phyloP scores from a whole-genome alignment of 441 rosid genomes.

The Populus hybrid region DNA sequence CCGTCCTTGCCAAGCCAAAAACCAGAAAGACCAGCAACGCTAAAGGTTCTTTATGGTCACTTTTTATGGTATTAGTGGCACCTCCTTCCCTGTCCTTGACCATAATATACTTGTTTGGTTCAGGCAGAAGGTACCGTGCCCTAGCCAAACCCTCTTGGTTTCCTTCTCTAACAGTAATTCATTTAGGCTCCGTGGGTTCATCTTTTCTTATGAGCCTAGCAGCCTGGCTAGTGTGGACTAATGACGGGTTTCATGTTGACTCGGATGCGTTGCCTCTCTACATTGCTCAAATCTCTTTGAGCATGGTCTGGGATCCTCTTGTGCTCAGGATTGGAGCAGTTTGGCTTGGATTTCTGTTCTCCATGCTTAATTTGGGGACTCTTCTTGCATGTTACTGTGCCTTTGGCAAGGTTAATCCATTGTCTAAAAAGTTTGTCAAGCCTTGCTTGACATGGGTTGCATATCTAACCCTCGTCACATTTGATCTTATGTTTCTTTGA shows the following conservation, averaged over 20 bases:
- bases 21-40: not conserved
- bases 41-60: conserved; percentile 17
- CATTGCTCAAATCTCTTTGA: conserved; percentile 24
- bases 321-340: conserved; percentile 30
- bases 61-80: conserved; percentile 5
- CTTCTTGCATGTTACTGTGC: conserved; percentile 20
- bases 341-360: conserved; percentile 28
- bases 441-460: conserved; percentile 40
- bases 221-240: conserved; percentile 36
- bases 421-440: conserved; percentile 25
- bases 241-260: conserved; percentile 24
- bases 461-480: conserved; percentile 26
- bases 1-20: not conserved
- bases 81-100: conserved; percentile 23
- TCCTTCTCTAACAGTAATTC: conserved; percentile 36
- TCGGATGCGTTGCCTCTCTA: conserved; percentile 38
- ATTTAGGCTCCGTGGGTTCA: conserved; percentile 21
- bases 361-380: conserved; percentile 30
- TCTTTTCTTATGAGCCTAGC: conserved; percentile 38
- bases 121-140: conserved; percentile 25
- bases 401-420: conserved; percentile 24
- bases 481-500: conserved; percentile 10
- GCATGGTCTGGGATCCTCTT: conserved; percentile 42
- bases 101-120: conserved; percentile 27
- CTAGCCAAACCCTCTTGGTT: conserved; percentile 30